phyloP scores from a whole-genome alignment of 805 yeast genomes.

The Candida rishiriensis region DNA sequence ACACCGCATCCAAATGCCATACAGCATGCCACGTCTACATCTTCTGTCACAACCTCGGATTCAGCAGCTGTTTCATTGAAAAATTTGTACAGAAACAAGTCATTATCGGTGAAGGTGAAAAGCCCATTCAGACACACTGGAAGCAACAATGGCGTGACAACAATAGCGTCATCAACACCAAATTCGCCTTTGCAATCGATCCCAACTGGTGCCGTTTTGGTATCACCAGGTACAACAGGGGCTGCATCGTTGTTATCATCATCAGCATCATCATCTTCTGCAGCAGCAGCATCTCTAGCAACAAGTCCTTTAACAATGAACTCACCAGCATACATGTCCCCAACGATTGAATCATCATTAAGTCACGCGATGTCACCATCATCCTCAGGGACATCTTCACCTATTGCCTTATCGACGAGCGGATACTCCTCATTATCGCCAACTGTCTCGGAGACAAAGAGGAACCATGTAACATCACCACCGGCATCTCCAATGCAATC shows the following conservation, averaged over 20 bases:
- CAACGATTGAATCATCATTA: background rate
- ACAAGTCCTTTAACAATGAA: background rate
- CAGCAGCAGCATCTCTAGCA: background rate
- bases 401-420: background rate
- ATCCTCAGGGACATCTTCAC: conserved; percentile 5
- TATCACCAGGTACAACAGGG: too few relatives aligned
- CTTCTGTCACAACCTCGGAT: background rate
- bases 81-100: conserved; percentile 7
- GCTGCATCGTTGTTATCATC: too few relatives aligned
- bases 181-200: too few relatives aligned
- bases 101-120: conserved; percentile 17
- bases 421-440: background rate
- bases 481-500: background rate
- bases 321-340: background rate
- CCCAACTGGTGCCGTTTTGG: too few relatives aligned
- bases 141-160: conserved; percentile 9
- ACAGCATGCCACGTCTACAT: background rate
- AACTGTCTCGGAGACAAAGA: conserved; percentile 1
- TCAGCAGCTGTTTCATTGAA: conserved; percentile 6
- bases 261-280: conserved; percentile 2
- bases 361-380: background rate
- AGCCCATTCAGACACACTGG: conserved; percentile 14
- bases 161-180: conserved; percentile 4
- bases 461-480: background rate
- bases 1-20: background rate